phyloP scores from a whole-genome alignment of 768 basidiomycete species.

The Paxillus rubicundulus region DNA sequence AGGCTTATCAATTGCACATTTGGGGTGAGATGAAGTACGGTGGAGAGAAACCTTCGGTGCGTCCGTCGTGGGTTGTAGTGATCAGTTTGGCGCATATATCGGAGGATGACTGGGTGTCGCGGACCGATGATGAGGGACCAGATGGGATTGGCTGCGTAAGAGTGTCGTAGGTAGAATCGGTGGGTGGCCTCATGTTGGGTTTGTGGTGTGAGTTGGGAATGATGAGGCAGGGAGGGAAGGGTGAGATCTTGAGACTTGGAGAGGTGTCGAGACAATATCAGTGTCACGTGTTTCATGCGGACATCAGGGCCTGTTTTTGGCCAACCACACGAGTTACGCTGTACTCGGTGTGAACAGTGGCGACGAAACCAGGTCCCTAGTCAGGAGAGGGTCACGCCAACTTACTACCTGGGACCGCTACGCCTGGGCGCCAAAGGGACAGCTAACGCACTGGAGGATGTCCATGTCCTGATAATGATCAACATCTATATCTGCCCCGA shows the following conservation, averaged over 20 bases:
- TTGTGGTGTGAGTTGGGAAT: neutral
- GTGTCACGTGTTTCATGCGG: too few species aligned
- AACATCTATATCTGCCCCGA: too few species aligned
- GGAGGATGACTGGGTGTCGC: slow-evolving; percentile 6
- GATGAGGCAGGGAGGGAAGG: neutral
- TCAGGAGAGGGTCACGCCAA: too few species aligned
- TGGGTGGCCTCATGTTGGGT: slow-evolving; percentile 15
- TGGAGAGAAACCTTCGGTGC: slow-evolving; percentile 54
- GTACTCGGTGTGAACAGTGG: too few species aligned
- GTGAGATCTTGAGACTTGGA: neutral
- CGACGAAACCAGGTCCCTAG: too few species aligned
- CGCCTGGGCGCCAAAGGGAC: too few species aligned
- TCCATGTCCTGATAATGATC: too few species aligned
- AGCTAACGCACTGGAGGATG: too few species aligned
- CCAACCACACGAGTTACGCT: too few species aligned
- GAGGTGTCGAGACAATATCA: too few species aligned
- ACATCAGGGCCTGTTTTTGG: too few species aligned
- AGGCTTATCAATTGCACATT: slow-evolving; percentile 1
- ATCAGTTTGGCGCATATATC: slow-evolving; percentile 73
- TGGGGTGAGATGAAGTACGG: neutral
- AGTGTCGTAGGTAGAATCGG: slow-evolving; percentile 13
- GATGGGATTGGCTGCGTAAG: slow-evolving; percentile 32
- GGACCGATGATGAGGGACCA: slow-evolving; percentile 16
- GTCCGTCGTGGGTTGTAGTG: slow-evolving; percentile 55
- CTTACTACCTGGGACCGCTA: too few species aligned